Evolutionary conservation across 768 basidiomycete genomes (phyloP), one percentile per base, ranked within the genome.

Genomic region (Rhizopogon roseolus): DNA sequence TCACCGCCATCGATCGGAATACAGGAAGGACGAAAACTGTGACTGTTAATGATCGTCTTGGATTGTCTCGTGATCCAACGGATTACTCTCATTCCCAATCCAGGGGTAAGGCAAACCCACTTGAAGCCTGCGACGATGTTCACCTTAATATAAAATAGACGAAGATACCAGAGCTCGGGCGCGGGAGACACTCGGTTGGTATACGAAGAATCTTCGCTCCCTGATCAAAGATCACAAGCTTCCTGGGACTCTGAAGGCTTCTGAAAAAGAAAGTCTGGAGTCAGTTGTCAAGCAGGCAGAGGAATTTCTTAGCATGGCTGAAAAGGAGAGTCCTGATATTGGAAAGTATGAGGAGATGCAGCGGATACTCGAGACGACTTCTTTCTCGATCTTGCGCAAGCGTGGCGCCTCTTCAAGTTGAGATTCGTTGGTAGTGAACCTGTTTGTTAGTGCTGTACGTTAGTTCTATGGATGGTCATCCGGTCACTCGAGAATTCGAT

Each of bases 181-280:
- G 62, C 96, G 95, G 86, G 98, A 97, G 74, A 84, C 77, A 43
- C 82, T 98, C 66, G 93, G 98, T 74, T 93, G 92, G 0, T 97
- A 95, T 70, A 69, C 93, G 5, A 98, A 94, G 83, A 95, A 93
- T 76, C 85, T 98, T 54, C 89, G 93, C 60, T 91, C 94, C 77
- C 88, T 92, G 22, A 69, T 96, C 54, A 80, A 68, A 55, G 90
- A 93, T 67, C 90, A 91, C 67, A 86, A 93, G 71, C 82, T 96
- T 53, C 80, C 89, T 40, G 80, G 78, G 78, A 95, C 95, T 74
- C 87, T 97, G 67, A 89, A 96, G 2, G 62, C 88, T 13, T 82
- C 77, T 25, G 93, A 94, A 81, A 93, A 93, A 80, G 61, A 78
- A 60, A 90, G 90, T 71, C 84, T 95, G 58, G 83, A 93, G 76